Evolutionary conservation across 371 early-diverging fungal genomes (phyloP), one percentile per base, ranked within the genome.

Genomic region (Capillidium heterosporum): DNA sequence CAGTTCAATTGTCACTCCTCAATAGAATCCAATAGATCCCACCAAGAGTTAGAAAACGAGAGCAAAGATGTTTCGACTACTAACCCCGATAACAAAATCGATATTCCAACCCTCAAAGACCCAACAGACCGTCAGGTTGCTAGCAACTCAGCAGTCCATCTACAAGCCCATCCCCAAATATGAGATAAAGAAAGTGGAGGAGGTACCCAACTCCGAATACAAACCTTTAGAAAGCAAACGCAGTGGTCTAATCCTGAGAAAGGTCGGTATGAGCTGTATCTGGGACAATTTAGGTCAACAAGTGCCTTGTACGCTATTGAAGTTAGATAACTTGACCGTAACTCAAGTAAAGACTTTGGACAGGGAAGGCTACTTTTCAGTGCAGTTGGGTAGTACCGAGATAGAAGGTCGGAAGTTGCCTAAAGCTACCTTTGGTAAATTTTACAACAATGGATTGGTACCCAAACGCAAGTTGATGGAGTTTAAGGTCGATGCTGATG

Each of bases 201-300:
- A 3, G 21, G 23, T 52, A 24, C 35, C 31, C 15, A 15, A 52
- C 10, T 13, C 3, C 24, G 40, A n/a, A 40, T 52, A 17, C 17
- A 31, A 40, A 21, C 56, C 56, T 15, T 19, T 39, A 21, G 7
- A 42, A 54, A 77, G 80, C 42, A 55, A 72, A 60, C 72, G 82
- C 46, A 71, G 77, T 48, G 97, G 97, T 44, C 72, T 88, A 15
- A 78, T 96, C 62, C 95, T 83, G 35, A 68, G 75, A 53, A 96
- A 96, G 72, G 76, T 78, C 67, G 97, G 97, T 27, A 96, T 95
- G 95, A 84, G 88, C 27, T 78, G 82, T 29, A 69, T 91, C 60
- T 96, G 91, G 91, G 88, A 89, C 66, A 91, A 91, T 57, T 84
- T 84, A 75, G 97, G 96, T 42, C 75, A 75, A 23, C 77, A 85